These are phyloP conservation scores for Bassia scoparia DNA, from an alignment of 148 eudicot species.

Conservation along the genomic window DNA sequence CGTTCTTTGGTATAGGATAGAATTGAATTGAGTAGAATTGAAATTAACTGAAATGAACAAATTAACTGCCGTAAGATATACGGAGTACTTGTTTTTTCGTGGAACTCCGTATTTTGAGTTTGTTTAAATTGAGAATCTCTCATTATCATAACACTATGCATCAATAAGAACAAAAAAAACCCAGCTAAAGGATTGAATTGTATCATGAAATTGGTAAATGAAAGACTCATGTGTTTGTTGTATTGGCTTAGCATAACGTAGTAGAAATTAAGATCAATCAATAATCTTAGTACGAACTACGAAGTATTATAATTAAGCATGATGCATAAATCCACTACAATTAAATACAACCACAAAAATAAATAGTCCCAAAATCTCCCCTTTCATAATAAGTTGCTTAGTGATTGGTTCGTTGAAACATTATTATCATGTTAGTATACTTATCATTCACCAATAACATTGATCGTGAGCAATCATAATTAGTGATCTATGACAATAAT, in stretches of 20 bases:
- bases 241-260: neutral
- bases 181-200: neutral
- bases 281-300: too few species aligned
- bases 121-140: too few species aligned
- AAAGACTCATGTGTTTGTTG: neutral
- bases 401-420: slow-evolving; percentile 6
- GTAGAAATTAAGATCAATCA: neutral
- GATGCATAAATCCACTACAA: neutral
- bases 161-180: too few species aligned
- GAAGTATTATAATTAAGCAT: neutral
- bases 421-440: slow-evolving; percentile 6
- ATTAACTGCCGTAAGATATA: too few species aligned
- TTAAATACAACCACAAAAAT: neutral
- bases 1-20: too few species aligned
- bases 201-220: neutral
- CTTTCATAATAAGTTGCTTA: neutral
- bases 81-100: too few species aligned
- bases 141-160: too few species aligned
- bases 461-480: neutral
- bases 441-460: neutral
- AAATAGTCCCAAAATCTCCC: neutral
- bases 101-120: too few species aligned
- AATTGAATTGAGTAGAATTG: too few species aligned
- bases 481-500: too few species aligned
- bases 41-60: too few species aligned